Base-by-base conservation (phyloP, 768 basidiomycete genomes). In the Tricholoma furcatifolium region DNA sequence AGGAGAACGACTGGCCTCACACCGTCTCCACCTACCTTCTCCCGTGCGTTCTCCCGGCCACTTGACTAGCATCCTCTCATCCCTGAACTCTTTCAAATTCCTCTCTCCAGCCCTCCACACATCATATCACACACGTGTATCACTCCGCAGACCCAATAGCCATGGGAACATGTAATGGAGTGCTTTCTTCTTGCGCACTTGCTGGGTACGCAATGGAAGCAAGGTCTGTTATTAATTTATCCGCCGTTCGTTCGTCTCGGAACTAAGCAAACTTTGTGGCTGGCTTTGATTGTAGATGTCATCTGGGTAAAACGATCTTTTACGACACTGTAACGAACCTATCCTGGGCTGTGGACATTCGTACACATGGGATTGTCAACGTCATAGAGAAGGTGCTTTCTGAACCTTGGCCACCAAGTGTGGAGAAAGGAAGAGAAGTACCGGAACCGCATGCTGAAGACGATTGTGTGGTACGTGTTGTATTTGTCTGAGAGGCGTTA, bases 101-200 rank as follows among this genome's bases (percentile, higher is more conserved):
- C 18, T 32, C 5, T n/a, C 24, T 30, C 14, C 53, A 88, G 85
- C 88, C 88, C 31, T 86, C 84, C 6, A 79, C 79, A 9, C 83
- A 87, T 14, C 89, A 90, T 60, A 78, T 97, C 55, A 94, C 90
- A 0, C 95, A 98, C 67, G 76, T 98, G 24, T 97, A 90, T 68
- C 91, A 97, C 64, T 96, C 88, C 18, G 95, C 94, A 23, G 95
- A 98, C 69, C 95, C 95, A 5, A 90, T 98, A 46, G 83, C 95
- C 17, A 92, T 92, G 85, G 90, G 90, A 32, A 86, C 84, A 7
- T 93, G 92, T 69, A 93, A 82, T 51, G 91, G 91, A 12, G 73
- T 89, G 2, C 62, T 90, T 1, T 93, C 89, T 0, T 81, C 85
- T 1, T 98, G 95, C 65, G 84, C 88, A 3, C 69, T 92, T 9